Evolutionary conservation across 768 basidiomycete species (phyloP).

Genomic region (Auriculariales sp.): DNA sequence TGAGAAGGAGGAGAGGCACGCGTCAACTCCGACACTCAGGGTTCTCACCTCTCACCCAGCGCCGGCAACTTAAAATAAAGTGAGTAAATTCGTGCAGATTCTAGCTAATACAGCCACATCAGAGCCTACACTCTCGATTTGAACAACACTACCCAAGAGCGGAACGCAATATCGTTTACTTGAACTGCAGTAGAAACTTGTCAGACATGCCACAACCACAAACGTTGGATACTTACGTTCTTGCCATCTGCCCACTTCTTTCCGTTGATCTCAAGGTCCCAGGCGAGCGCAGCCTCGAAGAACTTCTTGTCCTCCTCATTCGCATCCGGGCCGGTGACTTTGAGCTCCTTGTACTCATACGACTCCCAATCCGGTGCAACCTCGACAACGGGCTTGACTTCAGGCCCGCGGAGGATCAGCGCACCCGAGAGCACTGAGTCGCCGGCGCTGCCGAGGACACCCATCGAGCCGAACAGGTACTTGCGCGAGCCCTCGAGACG

Average conservation of each 20-base stretch:
- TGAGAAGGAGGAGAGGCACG: no score
- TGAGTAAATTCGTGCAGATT: no score
- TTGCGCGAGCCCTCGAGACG: slow-evolving; percentile 94
- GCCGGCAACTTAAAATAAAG: no score
- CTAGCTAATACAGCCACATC: no score
- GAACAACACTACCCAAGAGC: no score
- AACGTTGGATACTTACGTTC: slow-evolving; percentile 59
- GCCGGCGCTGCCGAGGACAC: slow-evolving; percentile 73
- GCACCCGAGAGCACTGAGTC: slow-evolving; percentile 71
- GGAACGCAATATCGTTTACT: slow-evolving; percentile 9
- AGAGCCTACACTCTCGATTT: no score
- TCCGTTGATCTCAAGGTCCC: slow-evolving; percentile 82
- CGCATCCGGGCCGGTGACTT: slow-evolving; percentile 28
- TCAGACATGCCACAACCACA: background rate
- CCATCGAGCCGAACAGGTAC: slow-evolving; percentile 87
- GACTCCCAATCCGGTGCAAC: slow-evolving; percentile 88
- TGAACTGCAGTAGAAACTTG: slow-evolving; percentile 13
- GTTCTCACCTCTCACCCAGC: no score
- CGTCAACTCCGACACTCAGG: no score
- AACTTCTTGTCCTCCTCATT: slow-evolving; percentile 69
- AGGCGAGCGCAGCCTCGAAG: slow-evolving; percentile 86
- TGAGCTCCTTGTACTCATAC: slow-evolving; percentile 66
- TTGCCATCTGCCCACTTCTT: slow-evolving; percentile 88
- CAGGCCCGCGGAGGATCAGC: slow-evolving; percentile 72
- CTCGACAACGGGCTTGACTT: slow-evolving; percentile 51